Base-by-base conservation (phyloP, 177 flowering plant species). In the Telopea speciosissima region DNA sequence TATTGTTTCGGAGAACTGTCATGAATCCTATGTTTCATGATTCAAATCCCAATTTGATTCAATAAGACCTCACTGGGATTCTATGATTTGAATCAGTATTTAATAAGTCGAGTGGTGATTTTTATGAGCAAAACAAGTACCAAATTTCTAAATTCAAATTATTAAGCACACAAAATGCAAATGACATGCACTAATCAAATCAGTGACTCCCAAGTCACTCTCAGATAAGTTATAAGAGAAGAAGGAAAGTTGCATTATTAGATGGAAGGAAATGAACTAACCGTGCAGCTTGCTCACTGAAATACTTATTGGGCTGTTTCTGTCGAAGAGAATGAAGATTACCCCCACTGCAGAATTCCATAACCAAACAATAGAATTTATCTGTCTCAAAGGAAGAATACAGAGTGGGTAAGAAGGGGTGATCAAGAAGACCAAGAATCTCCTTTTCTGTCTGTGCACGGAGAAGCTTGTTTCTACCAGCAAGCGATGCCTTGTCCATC, bases 281-380 rank as follows among this genome's bases (percentile, higher is more conserved):
- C 96, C 91, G 54, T 25, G 91, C 88, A 70, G 96, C 93, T 67
- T 87, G 87, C 75, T 90, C 96, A 0, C 83, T 81, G 59, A 90
- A 90, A 67, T 82, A 61, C 79, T 87, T 90, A 81, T 78, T 76
- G 36, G 91, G 93, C 75, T 90, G 96, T 77, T 83, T 90, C 75
- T 87, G 90, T 24, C 93, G 75, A 26, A 90, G 89, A 52, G 90
- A 81, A 72, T 90, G 93, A 40, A 90, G 90, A 80, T 89, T 87
- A 21, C 96, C 93, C 17, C 96, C 93, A 68, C 88, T 85, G 76
- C 96, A 90, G 68, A 83, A 90, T 78, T 90, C 96, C 91, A 90
- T 90, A 63, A 90, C 91, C 81, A 90, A 72, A 80, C 93, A 90
- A 70, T 83, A 86, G 72, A 86, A 87, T 75, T 89, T 87, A 24